Evolutionary conservation across 139 green algal genomes (phyloP).

Genomic region (Chlamydomonas asymmetrica): DNA sequence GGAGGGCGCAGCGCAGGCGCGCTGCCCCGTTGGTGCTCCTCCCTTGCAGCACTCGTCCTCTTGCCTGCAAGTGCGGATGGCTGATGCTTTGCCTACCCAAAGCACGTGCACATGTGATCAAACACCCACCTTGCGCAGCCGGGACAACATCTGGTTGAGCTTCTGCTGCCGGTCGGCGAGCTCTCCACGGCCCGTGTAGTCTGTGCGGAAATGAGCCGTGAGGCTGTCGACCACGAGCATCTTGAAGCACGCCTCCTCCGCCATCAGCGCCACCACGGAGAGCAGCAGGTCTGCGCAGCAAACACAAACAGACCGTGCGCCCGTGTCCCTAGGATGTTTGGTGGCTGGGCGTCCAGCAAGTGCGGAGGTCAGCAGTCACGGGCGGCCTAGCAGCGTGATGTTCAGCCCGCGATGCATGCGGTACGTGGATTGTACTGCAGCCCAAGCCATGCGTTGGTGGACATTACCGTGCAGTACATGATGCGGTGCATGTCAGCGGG

Average conservation of each 20-base stretch:
- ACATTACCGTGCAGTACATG: too few relatives aligned
- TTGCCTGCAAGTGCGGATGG: too few relatives aligned
- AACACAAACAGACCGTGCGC: background rate
- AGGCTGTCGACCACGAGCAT: conserved; percentile 90
- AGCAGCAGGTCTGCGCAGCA: conserved; percentile 56
- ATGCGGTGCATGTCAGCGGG: background rate
- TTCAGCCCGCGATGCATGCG: background rate
- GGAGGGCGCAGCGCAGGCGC: background rate
- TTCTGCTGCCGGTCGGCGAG: conserved; percentile 92
- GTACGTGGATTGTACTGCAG: background rate
- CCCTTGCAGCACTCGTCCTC: too few relatives aligned
- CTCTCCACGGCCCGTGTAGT: conserved; percentile 90
- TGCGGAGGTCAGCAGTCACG: background rate
- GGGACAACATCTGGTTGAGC: conserved; percentile 70
- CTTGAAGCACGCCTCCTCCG: conserved; percentile 72
- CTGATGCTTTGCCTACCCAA: background rate
- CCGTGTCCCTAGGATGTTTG: background rate
- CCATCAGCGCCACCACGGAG: conserved; percentile 74
- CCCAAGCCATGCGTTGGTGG: too few relatives aligned
- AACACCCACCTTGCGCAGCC: conserved; percentile 74
- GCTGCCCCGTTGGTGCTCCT: background rate
- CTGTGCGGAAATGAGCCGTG: conserved; percentile 79
- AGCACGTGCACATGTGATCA: background rate
- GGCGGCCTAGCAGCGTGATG: background rate
- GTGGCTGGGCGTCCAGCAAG: background rate